Conservation (phyloP, 345 rosid genomes). For the Euphorbia lathyris region DNA sequence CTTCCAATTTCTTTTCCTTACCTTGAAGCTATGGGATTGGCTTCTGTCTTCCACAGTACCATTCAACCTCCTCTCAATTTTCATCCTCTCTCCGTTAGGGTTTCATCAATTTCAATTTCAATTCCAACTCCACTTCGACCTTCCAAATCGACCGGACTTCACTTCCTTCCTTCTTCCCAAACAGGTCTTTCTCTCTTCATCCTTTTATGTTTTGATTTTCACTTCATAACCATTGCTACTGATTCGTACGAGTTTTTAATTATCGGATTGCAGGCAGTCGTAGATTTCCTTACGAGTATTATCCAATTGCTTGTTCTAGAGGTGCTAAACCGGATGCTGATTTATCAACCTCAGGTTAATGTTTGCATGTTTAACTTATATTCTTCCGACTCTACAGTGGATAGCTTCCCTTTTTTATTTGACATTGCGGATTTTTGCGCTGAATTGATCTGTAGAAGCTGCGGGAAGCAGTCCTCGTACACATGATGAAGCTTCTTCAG, state of each 20-base stretch:
- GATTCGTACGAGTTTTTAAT: not conserved
- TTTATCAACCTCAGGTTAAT: constrained; percentile 51
- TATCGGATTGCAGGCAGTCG: constrained; percentile 33
- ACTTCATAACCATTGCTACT: not conserved
- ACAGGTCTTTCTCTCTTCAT: constrained; percentile 31
- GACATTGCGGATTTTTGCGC: not conserved
- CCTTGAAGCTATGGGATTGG: constrained; percentile 43
- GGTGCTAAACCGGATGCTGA: constrained; percentile 56
- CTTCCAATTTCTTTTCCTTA: not conserved
- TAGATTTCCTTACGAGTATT: constrained; percentile 28
- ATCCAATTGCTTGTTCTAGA: constrained; percentile 40
- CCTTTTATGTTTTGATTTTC: not conserved
- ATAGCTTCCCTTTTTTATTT: not conserved
- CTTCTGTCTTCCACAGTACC: constrained; percentile 59
- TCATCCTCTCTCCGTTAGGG: constrained; percentile 33
- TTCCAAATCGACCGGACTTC: constrained; percentile 37
- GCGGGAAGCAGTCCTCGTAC: constrained; percentile 32
- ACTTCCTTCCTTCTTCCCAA: constrained; percentile 27
- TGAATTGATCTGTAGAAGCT: constrained; percentile 43
- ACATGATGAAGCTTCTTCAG: constrained; percentile 25
- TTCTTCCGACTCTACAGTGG: constrained; percentile 1
- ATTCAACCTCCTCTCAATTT: constrained; percentile 42
- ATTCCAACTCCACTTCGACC: constrained; percentile 27
- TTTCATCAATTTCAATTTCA: constrained; percentile 28
- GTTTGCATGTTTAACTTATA: not conserved